Evolutionary conservation across 2,329 filamentous ascomycete species (phyloP).

Genomic region (Zasmidium citrigriseum): DNA sequence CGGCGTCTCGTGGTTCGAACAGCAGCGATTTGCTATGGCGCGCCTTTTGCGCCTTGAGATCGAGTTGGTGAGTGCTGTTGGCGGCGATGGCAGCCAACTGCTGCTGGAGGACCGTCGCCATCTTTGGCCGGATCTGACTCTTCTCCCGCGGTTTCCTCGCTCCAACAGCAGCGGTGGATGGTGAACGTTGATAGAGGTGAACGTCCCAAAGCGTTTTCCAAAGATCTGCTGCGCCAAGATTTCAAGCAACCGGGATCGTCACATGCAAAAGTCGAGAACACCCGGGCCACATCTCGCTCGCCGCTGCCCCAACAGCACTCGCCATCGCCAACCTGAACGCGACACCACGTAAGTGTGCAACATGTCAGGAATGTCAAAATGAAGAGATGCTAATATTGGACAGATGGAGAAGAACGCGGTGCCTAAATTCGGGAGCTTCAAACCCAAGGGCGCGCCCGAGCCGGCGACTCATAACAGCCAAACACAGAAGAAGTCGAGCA

Average conservation of each 20-base stretch:
- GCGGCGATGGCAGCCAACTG: constrained; percentile 92
- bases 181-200: not conserved
- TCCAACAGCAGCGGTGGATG: not conserved
- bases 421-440: constrained; percentile 77
- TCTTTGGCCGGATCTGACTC: constrained; percentile 39
- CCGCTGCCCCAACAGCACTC: not conserved
- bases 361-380: not conserved
- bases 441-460: constrained; percentile 46
- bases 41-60: constrained; percentile 88
- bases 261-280: not conserved
- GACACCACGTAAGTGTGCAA: not conserved
- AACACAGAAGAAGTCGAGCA: constrained; percentile 8
- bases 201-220: not conserved
- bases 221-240: not conserved
- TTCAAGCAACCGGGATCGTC: not conserved
- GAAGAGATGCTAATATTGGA: not conserved
- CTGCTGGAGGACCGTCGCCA: constrained; percentile 85
- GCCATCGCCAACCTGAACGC: not conserved
- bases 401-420: constrained; percentile 39
- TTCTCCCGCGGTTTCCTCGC: not conserved
- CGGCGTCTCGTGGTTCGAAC: constrained; percentile 82
- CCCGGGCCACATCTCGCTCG: not conserved
- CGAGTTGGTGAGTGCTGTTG: constrained; percentile 84
- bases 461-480: constrained; percentile 14
- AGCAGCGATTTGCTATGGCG: constrained; percentile 93